Evolutionary conservation across 495 filamentous ascomycete genomes (phyloP).

Genomic region (Penicillium fimorum): DNA sequence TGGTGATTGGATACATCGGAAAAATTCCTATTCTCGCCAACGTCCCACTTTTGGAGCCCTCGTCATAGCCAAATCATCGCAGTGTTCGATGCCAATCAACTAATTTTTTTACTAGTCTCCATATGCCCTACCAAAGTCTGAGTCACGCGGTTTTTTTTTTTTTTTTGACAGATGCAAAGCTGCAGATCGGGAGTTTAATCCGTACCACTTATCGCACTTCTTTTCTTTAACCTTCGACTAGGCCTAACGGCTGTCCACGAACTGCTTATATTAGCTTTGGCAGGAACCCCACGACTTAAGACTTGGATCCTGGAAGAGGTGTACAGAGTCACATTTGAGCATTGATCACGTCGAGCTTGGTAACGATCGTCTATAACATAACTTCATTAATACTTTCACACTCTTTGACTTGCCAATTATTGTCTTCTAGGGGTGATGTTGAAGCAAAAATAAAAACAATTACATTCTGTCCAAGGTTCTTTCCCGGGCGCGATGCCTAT

Average conservation of each 20-base stretch:
- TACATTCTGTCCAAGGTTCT: conserved; percentile 6
- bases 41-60: not conserved
- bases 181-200: conserved; percentile 12
- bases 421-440: not conserved
- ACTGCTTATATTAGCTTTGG: not conserved
- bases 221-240: not conserved
- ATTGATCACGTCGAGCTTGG: not conserved
- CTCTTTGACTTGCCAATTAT: not conserved
- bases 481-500: conserved; percentile 16
- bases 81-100: not conserved
- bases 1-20: conserved; percentile 9
- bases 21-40: not conserved
- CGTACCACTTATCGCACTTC: not conserved
- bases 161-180: conserved; percentile 18
- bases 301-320: not conserved
- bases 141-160: conserved; percentile 13
- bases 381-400: not conserved
- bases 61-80: not conserved
- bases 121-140: not conserved
- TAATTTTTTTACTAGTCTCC: not conserved
- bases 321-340: conserved; percentile 15
- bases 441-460: not conserved
- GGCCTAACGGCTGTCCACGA: not conserved
- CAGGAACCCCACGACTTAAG: not conserved
- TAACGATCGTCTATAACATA: not conserved